phyloP scores from a whole-genome alignment of 2,329 filamentous ascomycete species.

The Botryotinia narcissicola region DNA sequence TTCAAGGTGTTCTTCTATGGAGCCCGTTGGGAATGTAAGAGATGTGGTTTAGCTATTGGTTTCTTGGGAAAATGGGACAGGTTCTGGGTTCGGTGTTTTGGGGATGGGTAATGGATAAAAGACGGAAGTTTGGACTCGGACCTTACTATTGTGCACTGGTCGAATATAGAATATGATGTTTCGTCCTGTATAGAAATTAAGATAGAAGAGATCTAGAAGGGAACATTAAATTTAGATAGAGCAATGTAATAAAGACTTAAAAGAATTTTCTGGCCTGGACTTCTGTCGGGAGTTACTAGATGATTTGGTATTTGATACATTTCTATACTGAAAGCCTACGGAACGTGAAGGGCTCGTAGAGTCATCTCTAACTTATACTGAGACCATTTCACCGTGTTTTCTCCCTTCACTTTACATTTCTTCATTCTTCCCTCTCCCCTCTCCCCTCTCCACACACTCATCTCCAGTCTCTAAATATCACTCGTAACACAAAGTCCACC shows the following conservation, averaged over 20 bases:
- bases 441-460: neutral
- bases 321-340: neutral
- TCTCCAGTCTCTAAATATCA: neutral
- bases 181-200: neutral
- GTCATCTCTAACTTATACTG: neutral
- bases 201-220: neutral
- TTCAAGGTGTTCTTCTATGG: neutral
- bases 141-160: neutral
- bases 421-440: too few species aligned
- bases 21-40: too few species aligned
- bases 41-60: neutral
- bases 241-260: neutral
- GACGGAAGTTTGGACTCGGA: neutral
- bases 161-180: neutral
- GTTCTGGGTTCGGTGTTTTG: neutral
- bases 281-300: neutral
- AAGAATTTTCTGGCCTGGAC: too few species aligned
- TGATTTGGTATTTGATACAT: neutral
- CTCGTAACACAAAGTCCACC: fast-evolving
- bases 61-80: neutral
- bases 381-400: neutral
- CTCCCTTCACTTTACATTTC: neutral
- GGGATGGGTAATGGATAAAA: neutral
- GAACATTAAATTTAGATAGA: neutral
- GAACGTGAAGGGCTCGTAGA: neutral